Percentiles rank a stretch among this genome's conserved stretches.
Conservation (phyloP, 179 eudicot genomes). For the Pouteria campechiana region DNA sequence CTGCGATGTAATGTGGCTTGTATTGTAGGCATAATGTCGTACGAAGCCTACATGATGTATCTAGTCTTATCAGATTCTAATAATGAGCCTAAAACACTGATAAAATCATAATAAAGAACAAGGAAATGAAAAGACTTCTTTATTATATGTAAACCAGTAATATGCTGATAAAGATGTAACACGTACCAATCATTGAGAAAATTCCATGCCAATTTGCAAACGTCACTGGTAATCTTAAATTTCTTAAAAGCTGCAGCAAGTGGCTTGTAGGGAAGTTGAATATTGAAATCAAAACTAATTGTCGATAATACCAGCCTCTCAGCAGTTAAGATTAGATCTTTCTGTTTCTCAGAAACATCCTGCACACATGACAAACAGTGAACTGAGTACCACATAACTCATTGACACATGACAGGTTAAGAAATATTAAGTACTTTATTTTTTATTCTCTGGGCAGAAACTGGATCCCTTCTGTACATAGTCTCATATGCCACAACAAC, state of each 20-base stretch:
- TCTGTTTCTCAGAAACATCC: constrained; percentile 58
- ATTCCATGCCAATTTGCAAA: constrained; percentile 69
- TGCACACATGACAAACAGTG: constrained; percentile 11
- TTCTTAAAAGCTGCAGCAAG: constrained; percentile 63
- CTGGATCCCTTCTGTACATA: constrained; percentile 52
- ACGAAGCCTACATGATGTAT: constrained; percentile 34
- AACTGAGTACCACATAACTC: background rate
- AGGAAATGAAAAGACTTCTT: background rate
- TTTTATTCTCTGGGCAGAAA: constrained; percentile 48
- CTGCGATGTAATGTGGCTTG: constrained; percentile 70
- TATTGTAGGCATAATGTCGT: constrained; percentile 67
- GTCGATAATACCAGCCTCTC: constrained; percentile 51
- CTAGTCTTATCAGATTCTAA: constrained; percentile 1
- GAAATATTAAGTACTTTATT: too few species aligned
- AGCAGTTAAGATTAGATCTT: constrained; percentile 37
- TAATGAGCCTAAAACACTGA: background rate
- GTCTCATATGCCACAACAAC: constrained; percentile 50
- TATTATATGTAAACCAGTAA: background rate
- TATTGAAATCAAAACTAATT: constrained; percentile 50
- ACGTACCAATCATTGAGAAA: constrained; percentile 63
- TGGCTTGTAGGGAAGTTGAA: constrained; percentile 61
- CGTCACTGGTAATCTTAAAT: constrained; percentile 40
- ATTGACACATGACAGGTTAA: too few species aligned
- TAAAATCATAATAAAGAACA: background rate
- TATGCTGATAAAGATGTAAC: background rate